A percentile compares a stretch with the other conserved stretches of the same genome.
These are phyloP conservation scores for Boletus coccyginus DNA, from an alignment of 768 basidiomycete species.

Conservation along the genomic window DNA sequence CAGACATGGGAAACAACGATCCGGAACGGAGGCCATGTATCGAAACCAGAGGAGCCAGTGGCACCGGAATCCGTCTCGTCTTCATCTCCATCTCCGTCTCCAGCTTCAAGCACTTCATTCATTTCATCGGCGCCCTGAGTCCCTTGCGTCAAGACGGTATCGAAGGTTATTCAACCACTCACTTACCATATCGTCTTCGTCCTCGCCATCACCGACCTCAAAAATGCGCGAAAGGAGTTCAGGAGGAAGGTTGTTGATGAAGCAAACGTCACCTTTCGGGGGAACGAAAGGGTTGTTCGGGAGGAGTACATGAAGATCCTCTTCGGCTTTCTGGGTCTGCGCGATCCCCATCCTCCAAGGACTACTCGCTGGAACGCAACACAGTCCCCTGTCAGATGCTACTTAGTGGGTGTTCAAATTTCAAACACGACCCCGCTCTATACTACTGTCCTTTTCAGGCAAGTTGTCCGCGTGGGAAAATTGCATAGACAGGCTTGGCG, in stretches of 20 bases:
- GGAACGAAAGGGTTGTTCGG: constrained; percentile 48
- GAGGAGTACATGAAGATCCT: constrained; percentile 25
- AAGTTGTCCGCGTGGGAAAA: too few species aligned
- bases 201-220: constrained; percentile 38
- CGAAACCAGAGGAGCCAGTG: not conserved
- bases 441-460: too few species aligned
- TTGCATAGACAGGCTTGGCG: too few species aligned
- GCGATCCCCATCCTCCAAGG: not conserved
- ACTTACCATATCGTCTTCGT: constrained; percentile 1
- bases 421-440: too few species aligned
- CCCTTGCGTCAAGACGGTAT: too few species aligned
- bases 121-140: too few species aligned
- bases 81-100: constrained; percentile 23
- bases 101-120: too few species aligned
- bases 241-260: constrained; percentile 51
- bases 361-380: not conserved
- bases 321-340: not conserved
- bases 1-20: constrained; percentile 39
- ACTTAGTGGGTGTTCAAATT: too few species aligned
- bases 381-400: too few species aligned
- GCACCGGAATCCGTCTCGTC: not conserved
- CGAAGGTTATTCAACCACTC: too few species aligned
- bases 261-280: constrained; percentile 40
- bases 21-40: constrained; percentile 38
- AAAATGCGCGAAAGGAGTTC: constrained; percentile 60